Conservation (phyloP, 495 filamentous ascomycete genomes). For the Daldinia grandis region DNA sequence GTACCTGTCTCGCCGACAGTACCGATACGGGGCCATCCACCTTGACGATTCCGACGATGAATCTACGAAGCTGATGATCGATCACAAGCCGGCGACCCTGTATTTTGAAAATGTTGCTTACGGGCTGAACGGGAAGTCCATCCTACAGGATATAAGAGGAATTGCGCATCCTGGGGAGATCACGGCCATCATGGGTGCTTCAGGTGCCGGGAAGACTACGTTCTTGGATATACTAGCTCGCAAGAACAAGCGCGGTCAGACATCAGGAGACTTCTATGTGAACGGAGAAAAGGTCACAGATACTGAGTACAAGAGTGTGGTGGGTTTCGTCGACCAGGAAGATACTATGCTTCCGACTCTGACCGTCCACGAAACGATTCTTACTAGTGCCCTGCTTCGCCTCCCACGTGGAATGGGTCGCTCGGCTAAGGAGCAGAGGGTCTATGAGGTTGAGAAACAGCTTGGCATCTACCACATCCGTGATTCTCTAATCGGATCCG, state of each 20-base stretch:
- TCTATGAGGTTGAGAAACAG: conserved; percentile 92
- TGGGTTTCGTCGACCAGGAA: conserved; percentile 98
- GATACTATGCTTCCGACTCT: conserved; percentile 97
- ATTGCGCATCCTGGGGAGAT: conserved; percentile 89
- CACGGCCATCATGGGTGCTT: conserved; percentile 97
- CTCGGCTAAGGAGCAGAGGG: conserved; percentile 84
- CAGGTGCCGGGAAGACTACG: conserved; percentile 95
- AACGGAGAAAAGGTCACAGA: conserved; percentile 92
- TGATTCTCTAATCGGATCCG: conserved; percentile 95
- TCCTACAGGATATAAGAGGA: conserved; percentile 81
- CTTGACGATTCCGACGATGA: conserved; percentile 94
- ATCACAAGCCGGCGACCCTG: conserved; percentile 88
- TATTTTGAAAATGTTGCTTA: conserved; percentile 92
- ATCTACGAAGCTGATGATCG: conserved; percentile 80
- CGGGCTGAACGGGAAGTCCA: conserved; percentile 83
- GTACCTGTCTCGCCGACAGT: conserved; percentile 83
- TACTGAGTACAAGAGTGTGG: conserved; percentile 85
- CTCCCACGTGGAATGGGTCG: conserved; percentile 90
- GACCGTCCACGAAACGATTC: conserved; percentile 97
- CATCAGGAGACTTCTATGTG: conserved; percentile 86
- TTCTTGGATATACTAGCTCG: conserved; percentile 96
- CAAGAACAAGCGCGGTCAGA: conserved; percentile 92
- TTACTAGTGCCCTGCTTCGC: conserved; percentile 90
- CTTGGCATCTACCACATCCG: conserved; percentile 92
- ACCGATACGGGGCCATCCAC: conserved; percentile 75